Conservation (phyloP, 495 filamentous ascomycete species). For the Penicillium daleae region DNA sequence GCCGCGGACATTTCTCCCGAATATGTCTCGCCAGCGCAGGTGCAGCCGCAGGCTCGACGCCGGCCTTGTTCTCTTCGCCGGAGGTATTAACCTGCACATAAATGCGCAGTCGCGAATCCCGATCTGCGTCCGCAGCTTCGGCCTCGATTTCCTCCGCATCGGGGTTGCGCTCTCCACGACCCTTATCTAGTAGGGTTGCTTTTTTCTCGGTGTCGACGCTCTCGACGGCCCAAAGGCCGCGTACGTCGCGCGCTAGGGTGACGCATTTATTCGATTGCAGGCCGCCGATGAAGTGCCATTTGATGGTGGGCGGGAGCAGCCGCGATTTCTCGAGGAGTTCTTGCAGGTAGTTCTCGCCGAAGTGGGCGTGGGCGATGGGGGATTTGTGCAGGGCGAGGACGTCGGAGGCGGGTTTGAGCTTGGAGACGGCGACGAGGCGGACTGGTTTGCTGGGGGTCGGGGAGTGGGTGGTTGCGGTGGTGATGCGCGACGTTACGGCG, state of each 20-base stretch:
- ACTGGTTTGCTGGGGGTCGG: conserved; percentile 41
- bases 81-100: conserved; percentile 96
- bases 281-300: conserved; percentile 96
- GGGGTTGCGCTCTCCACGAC: conserved; percentile 58
- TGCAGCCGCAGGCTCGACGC: conserved; percentile 64
- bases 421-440: conserved; percentile 90
- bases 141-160: conserved; percentile 18
- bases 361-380: conserved; percentile 68
- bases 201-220: conserved; percentile 89
- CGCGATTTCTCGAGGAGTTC: conserved; percentile 86
- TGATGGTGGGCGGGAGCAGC: conserved; percentile 75
- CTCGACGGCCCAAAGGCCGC: conserved; percentile 91
- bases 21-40: conserved; percentile 68
- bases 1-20: conserved; percentile 66
- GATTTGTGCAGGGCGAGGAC: conserved; percentile 77
- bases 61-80: conserved; percentile 82
- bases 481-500: conserved; percentile 40
- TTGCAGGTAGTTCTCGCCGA: conserved; percentile 97
- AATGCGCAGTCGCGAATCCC: conserved; percentile 57
- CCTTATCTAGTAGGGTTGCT: conserved; percentile 76
- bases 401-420: conserved; percentile 88
- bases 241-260: conserved; percentile 76
- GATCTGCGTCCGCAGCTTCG: not conserved
- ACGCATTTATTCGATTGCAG: conserved; percentile 93
- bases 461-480: conserved; percentile 29